Conservation (phyloP, 257 asterid species). For the Vinca minor region DNA sequence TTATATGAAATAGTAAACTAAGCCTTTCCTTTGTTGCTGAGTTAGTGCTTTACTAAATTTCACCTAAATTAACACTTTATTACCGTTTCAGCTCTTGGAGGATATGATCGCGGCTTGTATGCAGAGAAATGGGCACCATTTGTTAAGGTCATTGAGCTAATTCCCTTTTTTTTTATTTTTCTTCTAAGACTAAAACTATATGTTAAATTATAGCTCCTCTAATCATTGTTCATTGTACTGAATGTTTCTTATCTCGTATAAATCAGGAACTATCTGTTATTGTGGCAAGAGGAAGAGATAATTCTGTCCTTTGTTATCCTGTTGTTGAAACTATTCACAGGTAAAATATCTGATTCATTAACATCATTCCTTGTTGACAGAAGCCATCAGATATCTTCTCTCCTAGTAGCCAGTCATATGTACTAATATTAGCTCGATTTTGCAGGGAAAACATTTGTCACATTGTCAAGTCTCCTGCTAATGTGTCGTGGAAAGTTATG, state of each 20-base stretch:
- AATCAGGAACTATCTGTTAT: constrained; percentile 87
- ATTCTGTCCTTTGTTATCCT: constrained; percentile 54
- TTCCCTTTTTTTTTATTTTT: background rate
- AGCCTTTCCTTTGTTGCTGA: background rate
- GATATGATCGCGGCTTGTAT: constrained; percentile 76
- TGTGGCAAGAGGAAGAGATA: constrained; percentile 89
- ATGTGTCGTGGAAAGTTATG: constrained; percentile 62
- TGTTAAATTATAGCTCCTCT: no score
- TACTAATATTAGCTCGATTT: background rate
- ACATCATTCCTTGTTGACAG: background rate
- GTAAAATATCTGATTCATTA: constrained; percentile 28
- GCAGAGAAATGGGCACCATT: constrained; percentile 93
- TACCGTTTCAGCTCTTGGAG: constrained; percentile 86
- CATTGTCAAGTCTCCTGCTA: constrained; percentile 89
- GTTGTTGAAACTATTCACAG: constrained; percentile 92
- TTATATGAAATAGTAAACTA: no score
- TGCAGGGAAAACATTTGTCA: constrained; percentile 88
- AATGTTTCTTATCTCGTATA: constrained; percentile 6
- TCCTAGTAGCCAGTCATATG: background rate
- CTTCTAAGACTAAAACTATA: background rate
- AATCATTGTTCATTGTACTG: background rate
- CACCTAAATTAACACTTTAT: no score
- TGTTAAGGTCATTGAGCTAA: constrained; percentile 47
- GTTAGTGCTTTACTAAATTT: background rate
- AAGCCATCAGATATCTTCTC: background rate